Evolutionary conservation across 805 yeast species (phyloP), one percentile per base, ranked within the genome.

Genomic region (Kregervanrija fluxuum): DNA sequence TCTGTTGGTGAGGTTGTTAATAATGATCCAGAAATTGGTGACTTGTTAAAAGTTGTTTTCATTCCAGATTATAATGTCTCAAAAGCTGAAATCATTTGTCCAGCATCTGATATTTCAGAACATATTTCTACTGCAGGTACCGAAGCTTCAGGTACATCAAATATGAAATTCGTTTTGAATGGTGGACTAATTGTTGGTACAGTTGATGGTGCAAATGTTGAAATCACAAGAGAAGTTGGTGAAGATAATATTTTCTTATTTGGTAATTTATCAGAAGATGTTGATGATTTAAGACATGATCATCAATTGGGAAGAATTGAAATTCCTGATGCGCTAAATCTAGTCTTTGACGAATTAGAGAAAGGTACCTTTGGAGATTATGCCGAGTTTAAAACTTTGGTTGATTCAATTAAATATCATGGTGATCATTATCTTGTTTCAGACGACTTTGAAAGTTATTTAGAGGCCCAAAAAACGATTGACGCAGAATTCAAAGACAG

Each of bases 121-220:
- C 97, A 89, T 68, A 89, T 89, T 53, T 89, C 96, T 11, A 89
- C 97, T 37, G 97, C 97, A 8, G 97, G 97, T 55, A 89, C 97
- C 30, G 97, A 89, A 64, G 97, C 96, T 16, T 84, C 95, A 1
- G 97, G 97, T 60, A 89, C 97, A 32, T 85, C 95, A 33, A 89
- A 89, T 70, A 89, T 89, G 97, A 89, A 89, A 69, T 89, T 89
- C 62, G 95, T 88, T 17, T 71, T 89, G 67, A 89, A 88, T 60
- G 97, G 96, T 66, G 97, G 97, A 41, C 75, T 89, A 52, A 85
- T 89, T 54, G 82, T 89, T 52, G 97, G 97, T 62, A 90, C 97
- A 11, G 96, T 89, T 52, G 97, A 89, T 61, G 97, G 97, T 60
- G 97, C 97, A 51, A 89, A 90, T 60, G 95, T 90, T 40, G 97